Conservation (phyloP, 2,329 filamentous ascomycete species). For the Colletotrichum lupini region DNA sequence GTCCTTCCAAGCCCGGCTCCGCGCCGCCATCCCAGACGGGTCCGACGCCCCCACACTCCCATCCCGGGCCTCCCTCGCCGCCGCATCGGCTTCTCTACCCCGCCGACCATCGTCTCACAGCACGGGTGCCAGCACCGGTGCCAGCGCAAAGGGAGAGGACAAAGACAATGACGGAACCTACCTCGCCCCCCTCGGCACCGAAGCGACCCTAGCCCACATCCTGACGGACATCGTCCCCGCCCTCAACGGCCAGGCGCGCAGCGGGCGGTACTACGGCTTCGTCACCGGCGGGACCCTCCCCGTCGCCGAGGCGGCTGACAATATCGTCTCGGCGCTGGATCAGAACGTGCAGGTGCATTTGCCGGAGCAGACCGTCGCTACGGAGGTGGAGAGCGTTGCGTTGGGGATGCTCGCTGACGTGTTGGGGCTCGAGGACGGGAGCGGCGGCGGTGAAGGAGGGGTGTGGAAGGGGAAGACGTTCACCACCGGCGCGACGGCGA, state of each 20-base stretch:
- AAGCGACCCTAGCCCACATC: slow-evolving; percentile 55
- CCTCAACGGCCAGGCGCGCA: slow-evolving; percentile 74
- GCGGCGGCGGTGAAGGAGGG: slow-evolving; percentile 53
- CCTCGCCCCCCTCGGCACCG: slow-evolving; percentile 45
- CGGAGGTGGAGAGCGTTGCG: slow-evolving; percentile 79
- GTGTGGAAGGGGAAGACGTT: slow-evolving; percentile 67
- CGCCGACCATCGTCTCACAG: slow-evolving; percentile 28
- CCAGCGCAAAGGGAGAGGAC: slow-evolving; percentile 19
- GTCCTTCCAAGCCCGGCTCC: slow-evolving; percentile 29
- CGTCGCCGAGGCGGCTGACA: slow-evolving; percentile 83
- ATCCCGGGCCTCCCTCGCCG: slow-evolving; percentile 43
- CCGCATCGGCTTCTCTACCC: slow-evolving; percentile 55
- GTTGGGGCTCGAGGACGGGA: slow-evolving; percentile 59
- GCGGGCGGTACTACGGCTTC: slow-evolving; percentile 85
- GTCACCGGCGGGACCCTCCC: slow-evolving; percentile 86
- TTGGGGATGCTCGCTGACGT: slow-evolving; percentile 75
- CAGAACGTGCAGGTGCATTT: slow-evolving; percentile 89
- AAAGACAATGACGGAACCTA: slow-evolving; percentile 37
- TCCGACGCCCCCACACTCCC: slow-evolving; percentile 52
- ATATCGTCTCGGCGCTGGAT: slow-evolving; percentile 82
- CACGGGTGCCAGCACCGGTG: no score
- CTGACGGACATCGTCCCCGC: slow-evolving; percentile 62
- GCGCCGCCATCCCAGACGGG: slow-evolving; percentile 11
- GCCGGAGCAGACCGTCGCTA: slow-evolving; percentile 78
- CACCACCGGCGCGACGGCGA: slow-evolving; percentile 75